A percentile compares a stretch with the other conserved stretches of the same genome.
Evolutionary conservation across 805 yeast species (phyloP).

Genomic region (Priceomyces medius): DNA sequence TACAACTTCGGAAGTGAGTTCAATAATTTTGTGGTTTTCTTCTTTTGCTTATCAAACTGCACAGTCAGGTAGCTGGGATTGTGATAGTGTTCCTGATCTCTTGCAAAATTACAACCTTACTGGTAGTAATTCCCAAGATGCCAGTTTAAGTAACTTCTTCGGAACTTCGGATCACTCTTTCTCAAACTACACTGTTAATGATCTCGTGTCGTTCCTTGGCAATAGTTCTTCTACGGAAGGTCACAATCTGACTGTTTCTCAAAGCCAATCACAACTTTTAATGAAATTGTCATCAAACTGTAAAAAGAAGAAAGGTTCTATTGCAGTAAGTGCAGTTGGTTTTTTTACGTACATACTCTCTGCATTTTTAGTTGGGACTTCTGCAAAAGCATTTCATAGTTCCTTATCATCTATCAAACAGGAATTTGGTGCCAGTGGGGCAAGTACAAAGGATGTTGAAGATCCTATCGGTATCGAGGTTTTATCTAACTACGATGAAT

Average conservation of each 20-base stretch:
- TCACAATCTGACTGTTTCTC: background rate
- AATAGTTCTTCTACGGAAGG: constrained; percentile 1
- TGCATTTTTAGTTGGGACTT: background rate
- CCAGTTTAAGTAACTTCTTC: constrained; percentile 1
- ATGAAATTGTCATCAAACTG: constrained; percentile 5
- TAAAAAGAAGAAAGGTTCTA: constrained; percentile 6
- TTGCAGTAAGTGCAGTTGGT: constrained; percentile 4
- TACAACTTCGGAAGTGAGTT: constrained; percentile 7
- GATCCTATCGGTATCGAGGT: background rate
- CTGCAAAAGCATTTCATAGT: constrained; percentile 1
- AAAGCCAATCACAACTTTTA: background rate
- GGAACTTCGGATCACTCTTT: constrained; percentile 1
- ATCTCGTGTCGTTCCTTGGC: constrained; percentile 5
- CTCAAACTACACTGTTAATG: background rate
- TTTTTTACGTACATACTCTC: constrained; percentile 5
- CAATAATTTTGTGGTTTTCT: constrained; percentile 11
- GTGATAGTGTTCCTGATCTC: constrained; percentile 6
- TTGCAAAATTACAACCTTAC: constrained; percentile 10
- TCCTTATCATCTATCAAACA: background rate
- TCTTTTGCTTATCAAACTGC: constrained; percentile 9
- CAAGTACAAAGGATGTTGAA: background rate
- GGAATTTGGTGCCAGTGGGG: background rate
- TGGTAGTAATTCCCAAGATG: background rate
- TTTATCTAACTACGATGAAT: background rate
- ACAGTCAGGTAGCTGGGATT: constrained; percentile 8